phyloP scores from a whole-genome alignment of 2,329 filamentous ascomycete genomes.

The Penicillium psychrosexuale region DNA sequence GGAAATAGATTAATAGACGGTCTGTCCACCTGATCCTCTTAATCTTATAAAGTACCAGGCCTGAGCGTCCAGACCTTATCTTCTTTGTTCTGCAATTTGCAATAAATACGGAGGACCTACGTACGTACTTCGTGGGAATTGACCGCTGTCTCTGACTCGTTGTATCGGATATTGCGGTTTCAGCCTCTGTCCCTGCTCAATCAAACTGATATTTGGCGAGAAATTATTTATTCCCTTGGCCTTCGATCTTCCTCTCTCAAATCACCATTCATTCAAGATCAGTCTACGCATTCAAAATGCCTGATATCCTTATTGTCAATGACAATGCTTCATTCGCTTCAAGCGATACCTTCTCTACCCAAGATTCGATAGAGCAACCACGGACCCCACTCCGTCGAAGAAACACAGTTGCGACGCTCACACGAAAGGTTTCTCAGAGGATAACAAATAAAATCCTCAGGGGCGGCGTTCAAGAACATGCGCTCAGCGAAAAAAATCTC shows the following conservation, averaged over 20 bases:
- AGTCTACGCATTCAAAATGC: slow-evolving; percentile 7
- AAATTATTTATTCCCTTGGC: slow-evolving; percentile 1
- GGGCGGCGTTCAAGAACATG: not conserved
- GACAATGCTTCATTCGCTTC: slow-evolving; percentile 16
- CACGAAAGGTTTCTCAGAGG: slow-evolving; percentile 15
- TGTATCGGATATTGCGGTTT: not conserved
- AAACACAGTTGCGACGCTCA: slow-evolving; percentile 13
- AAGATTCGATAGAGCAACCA: slow-evolving; percentile 1
- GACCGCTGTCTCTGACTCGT: not conserved
- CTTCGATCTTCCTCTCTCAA: not conserved
- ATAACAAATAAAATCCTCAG: slow-evolving; percentile 10
- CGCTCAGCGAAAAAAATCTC: slow-evolving; percentile 14
- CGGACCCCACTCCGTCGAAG: slow-evolving; percentile 1
- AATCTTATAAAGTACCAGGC: not conserved
- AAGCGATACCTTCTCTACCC: slow-evolving; percentile 6
- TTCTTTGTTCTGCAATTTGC: slow-evolving; percentile 1
- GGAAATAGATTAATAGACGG: not conserved
- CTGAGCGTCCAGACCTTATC: not conserved
- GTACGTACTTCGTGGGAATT: not conserved
- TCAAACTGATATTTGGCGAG: not conserved
- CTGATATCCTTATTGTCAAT: slow-evolving; percentile 6
- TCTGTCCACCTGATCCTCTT: not conserved
- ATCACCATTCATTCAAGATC: not conserved
- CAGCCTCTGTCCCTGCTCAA: not conserved
- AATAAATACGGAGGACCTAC: not conserved